phyloP scores from a whole-genome alignment of 2,329 filamentous ascomycete genomes.

The Hypoxylon sp. region DNA sequence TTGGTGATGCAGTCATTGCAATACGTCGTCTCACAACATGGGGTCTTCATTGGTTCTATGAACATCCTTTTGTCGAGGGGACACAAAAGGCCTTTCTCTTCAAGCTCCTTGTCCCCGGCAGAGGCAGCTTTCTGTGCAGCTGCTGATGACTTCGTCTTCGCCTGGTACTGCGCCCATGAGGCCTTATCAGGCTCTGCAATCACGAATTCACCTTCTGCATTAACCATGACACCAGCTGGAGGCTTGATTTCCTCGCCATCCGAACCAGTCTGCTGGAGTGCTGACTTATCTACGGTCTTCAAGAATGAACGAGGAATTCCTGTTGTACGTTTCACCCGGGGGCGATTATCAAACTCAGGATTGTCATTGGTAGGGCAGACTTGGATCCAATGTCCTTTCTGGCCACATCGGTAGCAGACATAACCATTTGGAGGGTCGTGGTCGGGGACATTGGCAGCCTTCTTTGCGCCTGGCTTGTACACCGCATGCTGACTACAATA shows the following conservation, averaged over 20 bases:
- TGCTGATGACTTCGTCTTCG: slow-evolving; percentile 89
- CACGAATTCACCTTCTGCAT: slow-evolving; percentile 97
- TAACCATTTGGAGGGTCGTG: slow-evolving; percentile 95
- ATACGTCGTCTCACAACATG: slow-evolving; percentile 98
- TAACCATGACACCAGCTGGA: slow-evolving; percentile 94
- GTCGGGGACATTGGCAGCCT: slow-evolving; percentile 83
- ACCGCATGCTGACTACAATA: slow-evolving; percentile 71
- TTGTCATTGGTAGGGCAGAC: slow-evolving; percentile 98
- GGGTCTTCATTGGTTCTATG: slow-evolving; percentile 98
- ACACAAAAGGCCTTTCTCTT: slow-evolving; percentile 91
- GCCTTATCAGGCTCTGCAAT: slow-evolving; percentile 96
- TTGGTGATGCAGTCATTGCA: slow-evolving; percentile 99
- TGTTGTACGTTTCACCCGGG: slow-evolving; percentile 94
- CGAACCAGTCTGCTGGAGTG: slow-evolving; percentile 80
- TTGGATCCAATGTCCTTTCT: slow-evolving; percentile 99
- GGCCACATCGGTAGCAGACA: slow-evolving; percentile 94
- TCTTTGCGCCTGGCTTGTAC: slow-evolving; percentile 74
- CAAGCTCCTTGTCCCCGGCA: slow-evolving; percentile 86
- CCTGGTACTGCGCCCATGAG: slow-evolving; percentile 97
- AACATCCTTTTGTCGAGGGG: slow-evolving; percentile 98
- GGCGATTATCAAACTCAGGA: slow-evolving; percentile 92
- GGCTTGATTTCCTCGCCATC: slow-evolving; percentile 82
- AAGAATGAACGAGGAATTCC: slow-evolving; percentile 96
- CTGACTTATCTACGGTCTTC: slow-evolving; percentile 94
- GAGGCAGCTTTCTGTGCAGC: slow-evolving; percentile 84